A percentile compares a stretch with the other conserved stretches of the same genome.
Conservation (phyloP, 495 filamentous ascomycete genomes). For the Penicillium fimorum region DNA sequence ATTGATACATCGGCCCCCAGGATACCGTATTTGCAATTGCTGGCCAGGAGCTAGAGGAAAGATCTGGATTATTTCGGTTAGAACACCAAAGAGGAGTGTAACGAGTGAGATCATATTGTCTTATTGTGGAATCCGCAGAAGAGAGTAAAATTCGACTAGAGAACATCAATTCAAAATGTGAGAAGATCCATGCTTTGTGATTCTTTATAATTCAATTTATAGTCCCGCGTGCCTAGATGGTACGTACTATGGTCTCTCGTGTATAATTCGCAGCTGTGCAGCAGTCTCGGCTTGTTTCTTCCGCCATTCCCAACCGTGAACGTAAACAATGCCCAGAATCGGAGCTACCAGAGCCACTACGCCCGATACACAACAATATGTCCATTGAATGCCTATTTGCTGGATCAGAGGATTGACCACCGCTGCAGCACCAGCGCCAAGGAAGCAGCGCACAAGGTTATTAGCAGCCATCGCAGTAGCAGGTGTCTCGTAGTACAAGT, state of each 20-base stretch:
- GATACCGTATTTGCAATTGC: conserved; percentile 17
- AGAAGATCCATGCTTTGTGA: neutral
- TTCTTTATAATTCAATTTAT: neutral
- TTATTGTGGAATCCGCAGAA: neutral
- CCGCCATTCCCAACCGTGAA: conserved; percentile 15
- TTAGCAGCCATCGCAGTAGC: conserved; percentile 67
- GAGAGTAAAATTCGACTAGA: neutral
- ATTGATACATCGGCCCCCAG: conserved; percentile 9
- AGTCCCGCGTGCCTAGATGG: neutral
- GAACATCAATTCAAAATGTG: neutral
- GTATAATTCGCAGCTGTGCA: neutral
- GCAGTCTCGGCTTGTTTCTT: conserved; percentile 6
- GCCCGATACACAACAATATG: conserved; percentile 22
- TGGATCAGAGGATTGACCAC: conserved; percentile 58
- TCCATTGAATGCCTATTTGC: conserved; percentile 15
- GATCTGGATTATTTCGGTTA: conserved; percentile 1
- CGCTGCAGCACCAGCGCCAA: conserved; percentile 62
- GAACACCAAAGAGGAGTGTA: neutral
- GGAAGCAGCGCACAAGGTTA: conserved; percentile 64
- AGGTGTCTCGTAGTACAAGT: conserved; percentile 58
- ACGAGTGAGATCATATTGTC: neutral
- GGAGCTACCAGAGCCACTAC: conserved; percentile 14
- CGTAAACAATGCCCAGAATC: conserved; percentile 24
- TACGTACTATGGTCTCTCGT: neutral
- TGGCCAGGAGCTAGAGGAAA: conserved; percentile 2